Base-by-base conservation (phyloP, 768 basidiomycete species). In the Leucosporidium scottii region DNA sequence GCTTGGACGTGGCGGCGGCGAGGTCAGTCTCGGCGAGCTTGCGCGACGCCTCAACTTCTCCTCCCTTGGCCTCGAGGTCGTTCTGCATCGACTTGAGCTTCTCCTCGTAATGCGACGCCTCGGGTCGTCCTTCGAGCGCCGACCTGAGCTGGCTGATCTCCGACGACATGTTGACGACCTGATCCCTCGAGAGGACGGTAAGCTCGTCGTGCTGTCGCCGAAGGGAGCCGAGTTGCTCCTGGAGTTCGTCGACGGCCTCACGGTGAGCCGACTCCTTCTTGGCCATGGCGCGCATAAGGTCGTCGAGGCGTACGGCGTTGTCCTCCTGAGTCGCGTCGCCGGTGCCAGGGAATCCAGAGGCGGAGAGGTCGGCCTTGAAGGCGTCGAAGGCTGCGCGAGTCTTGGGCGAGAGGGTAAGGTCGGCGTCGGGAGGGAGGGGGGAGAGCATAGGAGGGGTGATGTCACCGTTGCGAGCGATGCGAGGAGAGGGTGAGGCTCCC, bases 211-310 rank as follows among this genome's bases (percentile, higher is more conserved):
- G 85, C 76, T 91, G 88, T 51, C 89, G 83, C 65, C 86, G 86
- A 82, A 74, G 72, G 56, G 73, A 73, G 2, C 71, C 77, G 28
- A 96, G 81, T 74, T 93, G 85, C 20, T 80, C 75, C 54, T 85
- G 86, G 70, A 97, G 82, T 39, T 81, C 80, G 51, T 90, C 86
- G 31, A 96, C 88, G 28, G 84, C 76, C 75, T 94, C 90, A 47
- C 85, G 85, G 76, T 98, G 94, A 44, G 86, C 82, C 6, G 90
- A 88, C 78, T 99, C 96, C 77, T 98, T 98, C 80, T 90, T 88
- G 4, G 93, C 93, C 94, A 98, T 97, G 3, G 94, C 91, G 90
- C 88, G 81, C 91, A 97, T 94, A 21, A 97, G 84, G 74, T 93
- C 91, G 74, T 94, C 93, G 48, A 96, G 80, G 62, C 89, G 82